A percentile compares a stretch with the other conserved stretches of the same genome.
These are phyloP conservation scores for Paxillus rubicundulus DNA, from an alignment of 768 basidiomycete genomes.

Conservation along the genomic window DNA sequence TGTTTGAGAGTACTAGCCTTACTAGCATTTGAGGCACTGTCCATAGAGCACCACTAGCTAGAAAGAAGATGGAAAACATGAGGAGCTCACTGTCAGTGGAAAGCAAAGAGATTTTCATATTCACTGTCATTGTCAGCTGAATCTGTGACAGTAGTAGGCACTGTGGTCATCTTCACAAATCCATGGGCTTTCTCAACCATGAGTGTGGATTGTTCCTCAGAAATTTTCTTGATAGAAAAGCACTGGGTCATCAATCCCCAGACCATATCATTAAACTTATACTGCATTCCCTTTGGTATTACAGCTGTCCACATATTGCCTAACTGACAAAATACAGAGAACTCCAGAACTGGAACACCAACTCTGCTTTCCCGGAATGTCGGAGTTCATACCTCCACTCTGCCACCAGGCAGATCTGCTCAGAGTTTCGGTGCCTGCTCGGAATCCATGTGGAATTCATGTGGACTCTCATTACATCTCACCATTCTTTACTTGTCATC, in stretches of 20 bases:
- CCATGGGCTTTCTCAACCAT: not conserved
- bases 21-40: not conserved
- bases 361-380: no score
- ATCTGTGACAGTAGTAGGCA: not conserved
- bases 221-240: slow-evolving; percentile 6
- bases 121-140: not conserved
- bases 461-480: no score
- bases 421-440: no score
- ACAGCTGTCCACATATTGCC: slow-evolving; percentile 4
- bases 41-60: not conserved
- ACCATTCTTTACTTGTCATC: no score
- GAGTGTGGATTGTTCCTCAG: slow-evolving; percentile 2
- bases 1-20: not conserved
- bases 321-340: no score
- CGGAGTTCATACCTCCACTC: no score
- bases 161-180: not conserved
- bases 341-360: no score
- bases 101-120: not conserved
- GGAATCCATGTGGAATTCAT: no score
- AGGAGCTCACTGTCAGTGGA: not conserved
- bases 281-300: slow-evolving; percentile 9
- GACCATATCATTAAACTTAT: slow-evolving; percentile 8
- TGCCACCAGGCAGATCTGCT: no score
- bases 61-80: slow-evolving; percentile 7
- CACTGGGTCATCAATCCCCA: slow-evolving; percentile 8